Evolutionary conservation across 257 asterid species (phyloP).

Genomic region (Nicotiana obtusifolia): DNA sequence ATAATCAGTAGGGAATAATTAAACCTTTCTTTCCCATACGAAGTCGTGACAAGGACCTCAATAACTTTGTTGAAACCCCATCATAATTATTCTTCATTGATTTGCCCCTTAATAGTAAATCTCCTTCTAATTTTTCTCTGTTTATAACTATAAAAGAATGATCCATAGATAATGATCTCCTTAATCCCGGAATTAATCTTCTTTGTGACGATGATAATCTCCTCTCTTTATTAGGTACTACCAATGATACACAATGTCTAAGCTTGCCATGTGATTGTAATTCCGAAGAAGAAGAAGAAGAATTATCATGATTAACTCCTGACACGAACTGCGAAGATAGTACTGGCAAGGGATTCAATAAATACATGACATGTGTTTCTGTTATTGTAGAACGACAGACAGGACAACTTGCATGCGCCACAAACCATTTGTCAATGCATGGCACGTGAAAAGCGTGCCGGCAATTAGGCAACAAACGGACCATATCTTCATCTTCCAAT

Average conservation of each 20-base stretch:
- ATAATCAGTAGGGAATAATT: conserved; percentile 37
- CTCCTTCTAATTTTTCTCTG: conserved; percentile 10
- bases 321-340: not conserved
- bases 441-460: conserved; percentile 7
- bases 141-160: conserved; percentile 19
- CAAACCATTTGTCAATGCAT: not conserved
- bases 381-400: not conserved
- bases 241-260: conserved; percentile 30
- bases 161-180: conserved; percentile 62
- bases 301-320: not conserved
- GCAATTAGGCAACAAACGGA: conserved; percentile 5
- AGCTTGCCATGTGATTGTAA: conserved; percentile 12
- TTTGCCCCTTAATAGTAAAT: conserved; percentile 17
- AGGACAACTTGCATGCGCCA: not conserved
- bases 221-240: conserved; percentile 19
- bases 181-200: conserved; percentile 19
- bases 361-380: not conserved
- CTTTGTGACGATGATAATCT: conserved; percentile 1
- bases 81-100: no score
- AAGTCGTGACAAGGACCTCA: conserved; percentile 33
- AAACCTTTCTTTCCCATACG: conserved; percentile 18
- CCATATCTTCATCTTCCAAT: conserved; percentile 1
- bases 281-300: not conserved
- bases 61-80: no score
- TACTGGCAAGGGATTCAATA: not conserved